phyloP scores from a whole-genome alignment of 441 rosid species.

The Arabidopsis lyrata region DNA sequence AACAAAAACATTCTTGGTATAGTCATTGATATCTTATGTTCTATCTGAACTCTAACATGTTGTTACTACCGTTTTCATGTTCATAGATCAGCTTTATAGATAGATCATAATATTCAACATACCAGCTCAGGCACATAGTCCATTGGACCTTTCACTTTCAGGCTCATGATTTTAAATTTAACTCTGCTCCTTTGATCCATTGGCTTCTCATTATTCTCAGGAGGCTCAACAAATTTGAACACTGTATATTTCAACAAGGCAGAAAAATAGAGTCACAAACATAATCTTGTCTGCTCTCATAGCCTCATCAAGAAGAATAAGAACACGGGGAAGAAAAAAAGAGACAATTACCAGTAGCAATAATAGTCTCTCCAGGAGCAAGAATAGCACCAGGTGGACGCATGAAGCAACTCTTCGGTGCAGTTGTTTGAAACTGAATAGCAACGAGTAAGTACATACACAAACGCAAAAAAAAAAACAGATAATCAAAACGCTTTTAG shows the following conservation, averaged over 20 bases:
- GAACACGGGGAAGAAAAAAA: background rate
- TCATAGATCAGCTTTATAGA: slow-evolving; percentile 3
- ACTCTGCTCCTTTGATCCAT: slow-evolving; percentile 72
- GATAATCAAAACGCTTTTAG: background rate
- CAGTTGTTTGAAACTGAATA: slow-evolving; percentile 76
- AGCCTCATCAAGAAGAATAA: slow-evolving; percentile 26
- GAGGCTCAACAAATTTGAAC: slow-evolving; percentile 76
- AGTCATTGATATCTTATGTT: background rate
- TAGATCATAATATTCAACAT: slow-evolving; percentile 33
- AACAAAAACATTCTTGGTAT: background rate
- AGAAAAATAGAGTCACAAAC: background rate
- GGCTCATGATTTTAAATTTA: slow-evolving; percentile 77
- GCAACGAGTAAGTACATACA: background rate
- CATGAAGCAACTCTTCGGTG: slow-evolving; percentile 86
- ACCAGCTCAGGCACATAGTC: slow-evolving; percentile 84
- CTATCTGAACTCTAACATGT: background rate
- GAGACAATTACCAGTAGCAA: slow-evolving; percentile 63
- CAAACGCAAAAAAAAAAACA: background rate
- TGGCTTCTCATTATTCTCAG: slow-evolving; percentile 80
- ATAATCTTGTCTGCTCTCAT: background rate
- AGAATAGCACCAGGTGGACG: slow-evolving; percentile 82
- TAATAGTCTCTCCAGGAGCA: slow-evolving; percentile 69
- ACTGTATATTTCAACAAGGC: slow-evolving; percentile 47
- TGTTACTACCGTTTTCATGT: background rate
- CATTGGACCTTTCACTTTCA: slow-evolving; percentile 68